A percentile compares a stretch with the other conserved stretches of the same genome.
Evolutionary conservation across 2,329 filamentous ascomycete genomes (phyloP).

Genomic region (Moelleriella libera): DNA sequence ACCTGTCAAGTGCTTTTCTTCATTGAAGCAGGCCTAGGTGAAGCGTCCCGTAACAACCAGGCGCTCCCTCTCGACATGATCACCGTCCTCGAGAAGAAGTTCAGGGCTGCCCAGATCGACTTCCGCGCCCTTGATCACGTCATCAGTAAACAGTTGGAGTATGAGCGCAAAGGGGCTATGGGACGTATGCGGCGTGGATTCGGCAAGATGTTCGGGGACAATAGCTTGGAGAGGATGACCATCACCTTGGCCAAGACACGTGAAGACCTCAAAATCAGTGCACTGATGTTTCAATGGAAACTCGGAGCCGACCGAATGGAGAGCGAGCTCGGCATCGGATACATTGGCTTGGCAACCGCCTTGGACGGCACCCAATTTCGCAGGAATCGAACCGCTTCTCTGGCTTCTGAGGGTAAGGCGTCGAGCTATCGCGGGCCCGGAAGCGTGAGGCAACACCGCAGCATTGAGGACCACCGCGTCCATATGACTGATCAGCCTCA

Average conservation of each 20-base stretch:
- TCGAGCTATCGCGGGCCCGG: slow-evolving; percentile 1
- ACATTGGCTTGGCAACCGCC: slow-evolving; percentile 50
- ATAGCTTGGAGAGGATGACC: slow-evolving; percentile 46
- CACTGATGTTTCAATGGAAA: slow-evolving; percentile 51
- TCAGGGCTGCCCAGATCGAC: slow-evolving; percentile 44
- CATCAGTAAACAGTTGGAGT: slow-evolving; percentile 45
- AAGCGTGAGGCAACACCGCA: slow-evolving; percentile 2
- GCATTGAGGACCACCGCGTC: slow-evolving; percentile 4
- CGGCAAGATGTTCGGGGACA: slow-evolving; percentile 48
- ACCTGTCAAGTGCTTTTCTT: slow-evolving; percentile 52
- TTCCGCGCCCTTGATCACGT: slow-evolving; percentile 51
- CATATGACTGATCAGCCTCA: not conserved
- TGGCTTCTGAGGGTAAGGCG: slow-evolving; percentile 4
- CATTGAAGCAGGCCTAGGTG: slow-evolving; percentile 51
- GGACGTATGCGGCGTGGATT: slow-evolving; percentile 46
- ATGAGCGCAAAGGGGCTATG: slow-evolving; percentile 45
- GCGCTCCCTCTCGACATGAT: slow-evolving; percentile 45
- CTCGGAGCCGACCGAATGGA: slow-evolving; percentile 44
- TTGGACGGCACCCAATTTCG: slow-evolving; percentile 29
- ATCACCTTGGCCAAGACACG: slow-evolving; percentile 40
- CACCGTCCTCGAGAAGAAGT: slow-evolving; percentile 49
- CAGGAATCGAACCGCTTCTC: slow-evolving; percentile 5
- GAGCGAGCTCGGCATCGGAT: slow-evolving; percentile 49
- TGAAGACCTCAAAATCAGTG: slow-evolving; percentile 49
- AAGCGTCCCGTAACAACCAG: slow-evolving; percentile 33